Evolutionary conservation across 768 basidiomycete genomes (phyloP).

Genomic region (Mycena floridula): DNA sequence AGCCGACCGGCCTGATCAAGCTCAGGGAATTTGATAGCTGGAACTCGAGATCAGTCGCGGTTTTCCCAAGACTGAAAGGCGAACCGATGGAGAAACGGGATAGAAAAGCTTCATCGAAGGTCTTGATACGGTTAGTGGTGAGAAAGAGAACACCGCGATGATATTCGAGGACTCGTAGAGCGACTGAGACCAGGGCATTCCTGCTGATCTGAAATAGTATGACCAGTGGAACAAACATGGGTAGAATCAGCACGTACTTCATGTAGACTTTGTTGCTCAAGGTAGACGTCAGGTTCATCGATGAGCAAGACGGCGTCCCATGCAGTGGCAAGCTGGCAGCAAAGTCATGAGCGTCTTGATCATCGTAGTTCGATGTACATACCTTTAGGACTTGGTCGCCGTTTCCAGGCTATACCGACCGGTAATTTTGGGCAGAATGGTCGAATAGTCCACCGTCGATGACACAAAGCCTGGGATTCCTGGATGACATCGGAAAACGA

Average conservation of each 20-base stretch:
- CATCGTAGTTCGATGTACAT: background rate
- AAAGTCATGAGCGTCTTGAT: background rate
- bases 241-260: constrained; percentile 6
- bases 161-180: constrained; percentile 25
- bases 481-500: too few relatives aligned
- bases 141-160: constrained; percentile 13
- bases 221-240: background rate
- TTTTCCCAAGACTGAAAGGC: too few relatives aligned
- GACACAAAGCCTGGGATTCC: too few relatives aligned
- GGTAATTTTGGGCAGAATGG: too few relatives aligned
- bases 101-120: constrained; percentile 32
- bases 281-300: constrained; percentile 20
- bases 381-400: constrained; percentile 15
- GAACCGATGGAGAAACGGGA: constrained; percentile 27
- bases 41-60: too few relatives aligned
- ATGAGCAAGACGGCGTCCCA: constrained; percentile 18
- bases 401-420: too few relatives aligned
- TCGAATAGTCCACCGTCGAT: too few relatives aligned
- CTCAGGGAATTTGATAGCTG: background rate
- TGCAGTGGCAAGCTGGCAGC: constrained; percentile 9
- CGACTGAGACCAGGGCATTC: constrained; percentile 19
- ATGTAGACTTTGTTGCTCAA: constrained; percentile 16
- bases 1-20: constrained; percentile 7
- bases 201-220: constrained; percentile 9
- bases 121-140: constrained; percentile 16